Evolutionary conservation across 208 protist species (phyloP), one percentile per base, ranked within the genome.

Genomic region (Acanthamoeba castellanii): DNA sequence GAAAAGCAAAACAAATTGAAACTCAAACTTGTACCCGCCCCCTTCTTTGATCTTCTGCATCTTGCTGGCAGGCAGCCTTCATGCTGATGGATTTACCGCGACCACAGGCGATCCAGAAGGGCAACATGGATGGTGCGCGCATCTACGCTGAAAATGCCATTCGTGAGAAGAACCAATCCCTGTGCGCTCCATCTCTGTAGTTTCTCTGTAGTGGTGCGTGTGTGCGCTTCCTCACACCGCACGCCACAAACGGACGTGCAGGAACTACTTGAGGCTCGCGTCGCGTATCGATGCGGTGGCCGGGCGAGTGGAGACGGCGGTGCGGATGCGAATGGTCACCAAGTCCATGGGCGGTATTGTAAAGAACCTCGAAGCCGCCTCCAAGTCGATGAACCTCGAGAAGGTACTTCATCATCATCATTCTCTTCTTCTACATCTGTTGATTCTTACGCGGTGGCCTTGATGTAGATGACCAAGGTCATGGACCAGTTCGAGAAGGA

Each of bases 121-220:
- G 98, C 87, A 99, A 99, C 97, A 98, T 99, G 94, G 99, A 99
- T 55, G 98, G 98, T 16, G 99, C 99, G 9, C 97, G 99, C 70
- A 99, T 99, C 59, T 99, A 99, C 96, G 99, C 99, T 42, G 97
- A 99, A 96, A 99, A 99, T 95, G 99, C 99, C 32, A 99, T 99
- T 84, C 97, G 99, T 34, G 99, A 99, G 95, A 99, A 99, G 96
- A 99, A 99, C 84, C 98, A 99, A 95, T 50, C 92, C 16, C 37
- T 34, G 57, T 94, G n/a, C 2, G n/a, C 68, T 20, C 68, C 32
- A 18, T 74, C 66, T 74, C 66, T 42, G 37, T n/a, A n/a, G n/a
- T n/a, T n/a, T n/a, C n/a, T n/a, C n/a, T n/a, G n/a, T n/a, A n/a
- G n/a, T n/a, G n/a, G n/a, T n/a, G n/a, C n/a, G n/a, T n/a, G n/a